Evolutionary conservation across 805 yeast genomes (phyloP).

Genomic region (Lachancea kluyveri): DNA sequence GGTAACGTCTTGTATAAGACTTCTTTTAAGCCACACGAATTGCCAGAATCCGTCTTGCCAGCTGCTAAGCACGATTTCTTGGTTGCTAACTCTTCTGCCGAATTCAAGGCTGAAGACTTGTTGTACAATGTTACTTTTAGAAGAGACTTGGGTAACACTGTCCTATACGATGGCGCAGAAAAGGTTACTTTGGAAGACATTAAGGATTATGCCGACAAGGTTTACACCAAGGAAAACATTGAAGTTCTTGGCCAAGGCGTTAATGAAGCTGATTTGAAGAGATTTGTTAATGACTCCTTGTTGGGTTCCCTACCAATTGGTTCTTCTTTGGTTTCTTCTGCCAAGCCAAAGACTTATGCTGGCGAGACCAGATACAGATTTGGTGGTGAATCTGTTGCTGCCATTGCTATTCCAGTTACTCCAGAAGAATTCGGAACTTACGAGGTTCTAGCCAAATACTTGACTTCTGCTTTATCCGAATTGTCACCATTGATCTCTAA

Average conservation of each 20-base stretch:
- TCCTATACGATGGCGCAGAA: conserved; percentile 62
- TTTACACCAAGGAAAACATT: conserved; percentile 65
- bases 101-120: conserved; percentile 63
- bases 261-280: conserved; percentile 58
- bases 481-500: conserved; percentile 46
- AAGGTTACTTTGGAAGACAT: conserved; percentile 58
- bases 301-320: conserved; percentile 55
- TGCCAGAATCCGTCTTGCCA: conserved; percentile 76
- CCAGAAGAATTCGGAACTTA: conserved; percentile 57
- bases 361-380: conserved; percentile 71
- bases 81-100: conserved; percentile 45
- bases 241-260: conserved; percentile 72
- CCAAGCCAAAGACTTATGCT: conserved; percentile 39
- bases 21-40: conserved; percentile 76
- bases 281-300: conserved; percentile 63
- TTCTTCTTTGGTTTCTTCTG: conserved; percentile 35
- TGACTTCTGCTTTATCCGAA: conserved; percentile 54
- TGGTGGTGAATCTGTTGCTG: conserved; percentile 62
- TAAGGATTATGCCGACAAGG: conserved; percentile 56
- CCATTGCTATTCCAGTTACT: conserved; percentile 74
- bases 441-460: conserved; percentile 64
- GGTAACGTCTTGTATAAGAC: conserved; percentile 69
- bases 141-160: conserved; percentile 80
- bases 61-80: conserved; percentile 59
- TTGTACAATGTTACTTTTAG: conserved; percentile 80